A percentile compares a stretch with the other conserved stretches of the same genome.
Evolutionary conservation across 2,329 filamentous ascomycete genomes (phyloP).

Genomic region (Fusarium pilosicola): DNA sequence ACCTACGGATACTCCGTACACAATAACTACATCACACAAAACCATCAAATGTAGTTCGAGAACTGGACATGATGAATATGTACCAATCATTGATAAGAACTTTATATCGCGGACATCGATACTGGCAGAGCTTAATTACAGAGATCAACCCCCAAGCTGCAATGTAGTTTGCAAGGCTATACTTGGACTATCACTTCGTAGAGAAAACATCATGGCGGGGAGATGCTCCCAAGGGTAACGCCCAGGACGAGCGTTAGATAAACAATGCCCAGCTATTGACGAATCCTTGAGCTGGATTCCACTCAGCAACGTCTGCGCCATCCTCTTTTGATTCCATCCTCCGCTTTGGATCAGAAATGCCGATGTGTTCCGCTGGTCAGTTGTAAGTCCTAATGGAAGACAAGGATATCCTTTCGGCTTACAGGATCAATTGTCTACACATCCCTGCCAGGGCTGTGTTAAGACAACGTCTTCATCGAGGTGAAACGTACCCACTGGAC

Average conservation of each 20-base stretch:
- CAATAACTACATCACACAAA: background rate
- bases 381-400: conserved; percentile 23
- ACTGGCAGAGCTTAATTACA: conserved; percentile 18
- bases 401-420: conserved; percentile 34
- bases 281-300: conserved; percentile 22
- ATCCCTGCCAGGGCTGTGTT: conserved; percentile 43
- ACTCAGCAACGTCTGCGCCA: conserved; percentile 9
- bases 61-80: background rate
- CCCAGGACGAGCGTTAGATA: conserved; percentile 16
- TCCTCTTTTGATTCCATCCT: conserved; percentile 15
- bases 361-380: conserved; percentile 27
- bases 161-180: conserved; percentile 14
- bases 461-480: conserved; percentile 47
- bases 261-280: conserved; percentile 33
- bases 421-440: conserved; percentile 31
- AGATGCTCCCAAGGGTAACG: conserved; percentile 27
- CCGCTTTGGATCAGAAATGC: conserved; percentile 10
- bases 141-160: conserved; percentile 36
- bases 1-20: background rate
- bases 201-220: conserved; percentile 30
- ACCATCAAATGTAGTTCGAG: conserved; percentile 1
- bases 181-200: conserved; percentile 5
- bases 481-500: conserved; percentile 63
- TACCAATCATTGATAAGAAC: background rate
- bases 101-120: conserved; percentile 10